Conservation (phyloP, 2,329 filamentous ascomycete species). For the Ploettnerulaceae sp. region DNA sequence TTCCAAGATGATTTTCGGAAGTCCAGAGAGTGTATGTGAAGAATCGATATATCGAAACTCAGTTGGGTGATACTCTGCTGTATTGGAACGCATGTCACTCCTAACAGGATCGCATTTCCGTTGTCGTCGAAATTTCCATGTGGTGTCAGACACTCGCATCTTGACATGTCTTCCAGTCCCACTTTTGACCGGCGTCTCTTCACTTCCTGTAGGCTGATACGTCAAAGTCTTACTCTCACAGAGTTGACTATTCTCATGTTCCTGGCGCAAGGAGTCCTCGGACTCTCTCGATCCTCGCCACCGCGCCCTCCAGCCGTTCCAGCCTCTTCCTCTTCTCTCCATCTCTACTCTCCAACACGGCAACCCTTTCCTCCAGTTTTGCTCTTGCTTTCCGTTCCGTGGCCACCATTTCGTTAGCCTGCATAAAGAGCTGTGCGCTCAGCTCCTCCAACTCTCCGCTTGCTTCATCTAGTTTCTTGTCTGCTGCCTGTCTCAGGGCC, state of each 20-base stretch:
- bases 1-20: conserved; percentile 14
- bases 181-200: conserved; percentile 10
- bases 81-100: neutral
- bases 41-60: conserved; percentile 12
- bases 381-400: conserved; percentile 66
- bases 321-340: conserved; percentile 63
- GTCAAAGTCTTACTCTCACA: neutral
- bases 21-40: conserved; percentile 1
- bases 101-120: neutral
- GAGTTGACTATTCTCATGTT: conserved; percentile 15
- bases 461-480: conserved; percentile 61
- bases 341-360: conserved; percentile 64
- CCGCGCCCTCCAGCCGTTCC: conserved; percentile 65
- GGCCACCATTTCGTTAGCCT: conserved; percentile 86
- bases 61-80: conserved; percentile 8
- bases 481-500: conserved; percentile 60
- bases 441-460: conserved; percentile 74
- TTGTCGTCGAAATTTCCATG: conserved; percentile 9
- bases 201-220: conserved; percentile 1
- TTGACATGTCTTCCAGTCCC: conserved; percentile 23
- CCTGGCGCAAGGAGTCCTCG: conserved; percentile 49
- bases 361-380: conserved; percentile 65
- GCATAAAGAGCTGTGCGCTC: conserved; percentile 68
- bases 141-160: conserved; percentile 10
- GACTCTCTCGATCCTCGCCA: conserved; percentile 67